Base-by-base conservation (phyloP, 371 early-diverging fungal species). In the Zychaea mexicana region DNA sequence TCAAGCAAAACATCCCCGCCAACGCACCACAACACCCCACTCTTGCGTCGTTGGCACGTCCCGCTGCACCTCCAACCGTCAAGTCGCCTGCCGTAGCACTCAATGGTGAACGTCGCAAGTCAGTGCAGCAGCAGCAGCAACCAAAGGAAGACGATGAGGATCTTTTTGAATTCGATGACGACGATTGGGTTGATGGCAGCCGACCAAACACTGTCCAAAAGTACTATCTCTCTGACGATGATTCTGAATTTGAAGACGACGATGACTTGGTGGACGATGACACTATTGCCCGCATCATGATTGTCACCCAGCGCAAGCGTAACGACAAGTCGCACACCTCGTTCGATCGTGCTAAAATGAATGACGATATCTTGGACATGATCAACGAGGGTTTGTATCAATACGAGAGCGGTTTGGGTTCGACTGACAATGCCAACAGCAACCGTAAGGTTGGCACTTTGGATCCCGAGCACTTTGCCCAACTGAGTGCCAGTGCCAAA, bases 331-430 rank as follows among this genome's bases (percentile, higher is more conserved):
- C 88, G 1, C 91, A 92, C 62, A 78, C 84, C 46, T 83, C 88
- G 26, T 92, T 83, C 69, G 93, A 94, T 68, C 91, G 97, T 66
- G 87, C 90, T 70, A 84, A 90, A 32, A 87, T 90, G 82, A 90
- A 92, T 62, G 92, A 91, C 55, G 98, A 97, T 32, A 85, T 96
- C 58, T 84, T 88, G 32, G 94, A 96, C 30, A 94, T 95, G 78
- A 97, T 97, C 78, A 97, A 92, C 72, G 97, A 97, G 72, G 98
- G 96, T 4, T 82, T 97, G 31, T 91, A 92, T 72, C 86, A 92
- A 65, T 97, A 96, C 66, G 96, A 97, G 67, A 72, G 79, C 36
- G 92, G 92, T 47, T 78, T 94, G 52, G 86, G 84, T 42, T 52
- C 54, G 19, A 58, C 55, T 49, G 74, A 74, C 10, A 79, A 72